A percentile compares a stretch with the other conserved stretches of the same genome.
Evolutionary conservation across 2,329 filamentous ascomycete species (phyloP).

Genomic region (Hortaea sp.): DNA sequence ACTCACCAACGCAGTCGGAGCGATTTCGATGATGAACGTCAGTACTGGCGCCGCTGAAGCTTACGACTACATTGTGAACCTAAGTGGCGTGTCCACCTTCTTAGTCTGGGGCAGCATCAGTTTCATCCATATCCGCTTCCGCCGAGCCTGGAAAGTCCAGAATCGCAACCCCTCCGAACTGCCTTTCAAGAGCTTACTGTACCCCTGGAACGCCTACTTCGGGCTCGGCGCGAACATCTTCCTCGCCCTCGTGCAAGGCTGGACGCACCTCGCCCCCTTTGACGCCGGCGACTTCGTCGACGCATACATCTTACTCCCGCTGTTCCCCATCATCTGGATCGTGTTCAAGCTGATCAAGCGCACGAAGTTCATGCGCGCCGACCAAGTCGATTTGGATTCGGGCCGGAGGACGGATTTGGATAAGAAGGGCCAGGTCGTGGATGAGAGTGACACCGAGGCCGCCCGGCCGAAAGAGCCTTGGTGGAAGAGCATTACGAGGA

Average conservation of each 20-base stretch:
- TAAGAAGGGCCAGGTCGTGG: background rate
- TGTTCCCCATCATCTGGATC: slow-evolving; percentile 39
- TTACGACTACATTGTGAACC: slow-evolving; percentile 60
- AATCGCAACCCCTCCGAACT: slow-evolving; percentile 43
- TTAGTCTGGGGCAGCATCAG: slow-evolving; percentile 62
- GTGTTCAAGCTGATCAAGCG: slow-evolving; percentile 37
- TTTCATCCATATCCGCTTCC: slow-evolving; percentile 63
- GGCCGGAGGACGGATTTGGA: slow-evolving; percentile 32
- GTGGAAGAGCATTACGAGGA: background rate
- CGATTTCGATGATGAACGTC: slow-evolving; percentile 66
- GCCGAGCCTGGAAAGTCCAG: slow-evolving; percentile 51
- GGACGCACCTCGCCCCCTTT: slow-evolving; percentile 44
- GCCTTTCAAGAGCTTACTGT: slow-evolving; percentile 38
- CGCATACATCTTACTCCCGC: slow-evolving; percentile 44
- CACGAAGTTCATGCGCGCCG: slow-evolving; percentile 25
- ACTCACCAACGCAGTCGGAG: slow-evolving; percentile 60
- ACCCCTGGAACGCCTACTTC: slow-evolving; percentile 44
- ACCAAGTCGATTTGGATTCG: slow-evolving; percentile 34
- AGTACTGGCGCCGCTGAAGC: slow-evolving; percentile 55
- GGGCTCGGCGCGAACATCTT: slow-evolving; percentile 39
- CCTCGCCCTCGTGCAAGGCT: slow-evolving; percentile 44
- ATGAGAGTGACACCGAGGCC: background rate
- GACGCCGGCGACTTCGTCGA: slow-evolving; percentile 42
- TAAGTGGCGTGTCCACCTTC: slow-evolving; percentile 61
- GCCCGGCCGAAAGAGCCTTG: background rate